Base-by-base conservation (phyloP, 202 grass and related monocot species). In the Zoysia matrella region DNA sequence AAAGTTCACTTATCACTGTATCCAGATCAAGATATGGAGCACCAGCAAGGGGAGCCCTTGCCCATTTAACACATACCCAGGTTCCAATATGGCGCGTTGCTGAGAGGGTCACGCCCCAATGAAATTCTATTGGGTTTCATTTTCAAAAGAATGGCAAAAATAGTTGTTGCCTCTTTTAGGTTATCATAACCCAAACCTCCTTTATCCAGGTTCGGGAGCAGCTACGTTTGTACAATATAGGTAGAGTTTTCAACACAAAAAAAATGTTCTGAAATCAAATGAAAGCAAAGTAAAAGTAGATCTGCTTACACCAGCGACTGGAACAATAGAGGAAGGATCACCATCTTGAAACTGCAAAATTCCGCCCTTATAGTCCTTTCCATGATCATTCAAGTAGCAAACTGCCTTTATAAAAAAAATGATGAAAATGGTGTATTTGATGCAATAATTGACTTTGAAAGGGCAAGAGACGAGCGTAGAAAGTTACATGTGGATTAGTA, bases 301-400 rank as follows among this genome's bases (percentile, higher is more conserved):
- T 58, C 65, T 87, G 8, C 95, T 95, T 98, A 95, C 95, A 82
- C 95, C 95, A 56, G 90, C 88, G 84, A 91, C 79, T 69, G 95
- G 95, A 81, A 80, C 42, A 85, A 95, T 60, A 69, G 45, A 74
- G 52, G 95, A 93, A 72, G 92, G 92, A 85, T 90, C 72, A 30
- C 95, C 92, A 53, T 98, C 88, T 79, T 86, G 89, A 91, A 98
- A 98, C 61, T 83, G 90, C 84, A 98, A 81, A 49, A 92, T 91
- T 81, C 95, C 95, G 50, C 95, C 95, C 57, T 82, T 72, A 56
- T 91, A 95, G 77, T 98, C 90, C 50, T 89, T 92, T 69, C 89
- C 90, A 70, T 95, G 88, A 87, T 81, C 76, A 53, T 98, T 98
- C 70, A 98, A 79, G 83, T 98, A 98, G 65, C 92, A 98, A 66